phyloP scores from a whole-genome alignment of 2,329 filamentous ascomycete species.

The Aspergillus neotritici region DNA sequence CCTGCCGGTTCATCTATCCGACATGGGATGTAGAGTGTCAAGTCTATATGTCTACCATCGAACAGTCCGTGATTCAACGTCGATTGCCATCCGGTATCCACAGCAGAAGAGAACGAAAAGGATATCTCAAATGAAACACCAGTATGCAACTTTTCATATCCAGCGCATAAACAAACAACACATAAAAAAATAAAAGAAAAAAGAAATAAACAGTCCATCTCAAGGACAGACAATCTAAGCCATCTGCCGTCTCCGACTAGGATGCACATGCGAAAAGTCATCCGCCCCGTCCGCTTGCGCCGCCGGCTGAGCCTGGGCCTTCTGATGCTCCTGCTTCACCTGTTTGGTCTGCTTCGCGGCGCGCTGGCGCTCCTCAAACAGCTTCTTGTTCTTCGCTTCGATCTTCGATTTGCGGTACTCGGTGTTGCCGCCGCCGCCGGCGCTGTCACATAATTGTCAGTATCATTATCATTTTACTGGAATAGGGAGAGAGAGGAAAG shows the following conservation, averaged over 20 bases:
- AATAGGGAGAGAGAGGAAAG: background rate
- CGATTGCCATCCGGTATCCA: conserved; percentile 6
- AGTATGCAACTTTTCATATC: conserved; percentile 1
- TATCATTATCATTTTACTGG: conserved; percentile 3
- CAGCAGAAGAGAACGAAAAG: conserved; percentile 13
- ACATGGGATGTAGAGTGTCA: background rate
- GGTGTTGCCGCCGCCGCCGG: conserved; percentile 76
- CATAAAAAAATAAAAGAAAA: background rate
- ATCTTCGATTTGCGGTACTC: conserved; percentile 69
- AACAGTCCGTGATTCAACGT: background rate
- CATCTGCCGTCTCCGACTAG: conserved; percentile 39
- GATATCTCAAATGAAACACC: conserved; percentile 11
- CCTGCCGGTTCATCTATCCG: background rate
- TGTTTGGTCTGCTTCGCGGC: conserved; percentile 46
- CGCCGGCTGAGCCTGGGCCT: conserved; percentile 23
- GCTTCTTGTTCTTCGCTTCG: conserved; percentile 75
- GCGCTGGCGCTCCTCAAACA: conserved; percentile 62
- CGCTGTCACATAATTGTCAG: conserved; percentile 43
- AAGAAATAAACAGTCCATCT: background rate
- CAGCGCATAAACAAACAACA: conserved; percentile 1
- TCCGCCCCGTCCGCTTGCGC: conserved; percentile 14
- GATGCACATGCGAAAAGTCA: conserved; percentile 37
- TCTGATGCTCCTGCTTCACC: conserved; percentile 41
- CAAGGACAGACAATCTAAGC: conserved; percentile 10
- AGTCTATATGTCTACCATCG: too few relatives aligned